These are phyloP conservation scores for Elsinoe fawcettii DNA, from an alignment of 2,329 filamentous ascomycete genomes.

Conservation along the genomic window DNA sequence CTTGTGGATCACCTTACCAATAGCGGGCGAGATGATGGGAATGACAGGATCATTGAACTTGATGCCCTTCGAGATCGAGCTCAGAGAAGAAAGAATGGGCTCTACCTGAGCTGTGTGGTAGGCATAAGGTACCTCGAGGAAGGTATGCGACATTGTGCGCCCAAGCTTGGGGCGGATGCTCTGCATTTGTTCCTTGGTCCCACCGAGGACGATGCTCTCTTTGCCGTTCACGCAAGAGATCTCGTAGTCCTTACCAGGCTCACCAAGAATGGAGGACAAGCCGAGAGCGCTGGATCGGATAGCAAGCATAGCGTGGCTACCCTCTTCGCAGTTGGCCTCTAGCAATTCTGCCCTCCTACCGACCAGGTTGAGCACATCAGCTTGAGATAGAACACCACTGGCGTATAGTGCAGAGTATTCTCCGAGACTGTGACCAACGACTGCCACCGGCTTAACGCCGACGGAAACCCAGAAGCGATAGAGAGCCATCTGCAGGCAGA, in stretches of 20 bases:
- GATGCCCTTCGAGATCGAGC: conserved; percentile 18
- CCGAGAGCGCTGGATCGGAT: conserved; percentile 18
- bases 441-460: conserved; percentile 23
- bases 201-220: conserved; percentile 22
- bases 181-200: conserved; percentile 19
- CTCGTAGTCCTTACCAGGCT: conserved; percentile 16
- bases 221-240: conserved; percentile 26
- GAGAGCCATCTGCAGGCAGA: conserved; percentile 38
- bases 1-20: conserved; percentile 22
- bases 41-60: conserved; percentile 24
- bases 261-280: not conserved
- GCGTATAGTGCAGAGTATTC: conserved; percentile 34
- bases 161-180: conserved; percentile 13
- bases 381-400: conserved; percentile 30
- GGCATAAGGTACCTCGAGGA: conserved; percentile 24
- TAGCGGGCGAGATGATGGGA: conserved; percentile 27
- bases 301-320: conserved; percentile 26
- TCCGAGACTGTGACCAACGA: conserved; percentile 31
- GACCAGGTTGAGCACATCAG: conserved; percentile 32
- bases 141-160: conserved; percentile 12
- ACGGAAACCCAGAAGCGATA: conserved; percentile 24
- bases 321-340: conserved; percentile 21
- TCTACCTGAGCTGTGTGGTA: conserved; percentile 30
- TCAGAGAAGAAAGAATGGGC: conserved; percentile 24
- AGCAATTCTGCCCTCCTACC: conserved; percentile 30